These are phyloP conservation scores for Haplographium delicatum DNA, from an alignment of 495 filamentous ascomycete genomes.

Conservation along the genomic window DNA sequence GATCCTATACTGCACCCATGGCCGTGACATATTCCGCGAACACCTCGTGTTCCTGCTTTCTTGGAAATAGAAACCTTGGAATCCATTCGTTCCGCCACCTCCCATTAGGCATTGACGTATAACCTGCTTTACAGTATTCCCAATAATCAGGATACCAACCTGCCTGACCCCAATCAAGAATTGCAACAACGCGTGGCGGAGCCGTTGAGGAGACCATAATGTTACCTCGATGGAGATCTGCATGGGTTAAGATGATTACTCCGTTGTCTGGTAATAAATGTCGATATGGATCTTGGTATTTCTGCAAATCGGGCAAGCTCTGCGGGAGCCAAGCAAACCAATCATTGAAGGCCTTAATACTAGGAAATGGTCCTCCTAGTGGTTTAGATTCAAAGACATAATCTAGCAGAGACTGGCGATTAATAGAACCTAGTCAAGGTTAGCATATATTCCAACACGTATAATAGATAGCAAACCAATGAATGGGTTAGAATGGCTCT, in stretches of 20 bases:
- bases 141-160: slow-evolving; percentile 42
- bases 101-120: slow-evolving; percentile 27
- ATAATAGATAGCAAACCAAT: no score
- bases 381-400: no score
- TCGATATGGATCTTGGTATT: not conserved
- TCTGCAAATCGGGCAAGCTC: no score
- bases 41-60: slow-evolving; percentile 16
- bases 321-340: no score
- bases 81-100: slow-evolving; percentile 31
- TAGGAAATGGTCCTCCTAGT: no score
- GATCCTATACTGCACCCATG: slow-evolving; percentile 26
- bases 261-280: slow-evolving; percentile 20
- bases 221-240: slow-evolving; percentile 35
- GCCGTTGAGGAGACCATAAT: slow-evolving; percentile 33
- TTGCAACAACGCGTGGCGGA: slow-evolving; percentile 28
- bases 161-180: slow-evolving; percentile 37
- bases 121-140: slow-evolving; percentile 39
- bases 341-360: no score
- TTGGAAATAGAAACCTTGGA: slow-evolving; percentile 27
- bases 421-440: no score
- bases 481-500: no score
- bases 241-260: slow-evolving; percentile 36
- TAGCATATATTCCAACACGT: no score
- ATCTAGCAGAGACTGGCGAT: no score
- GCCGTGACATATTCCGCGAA: slow-evolving; percentile 29